Evolutionary conservation across 192 early-diverging fungal genomes (phyloP).

Genomic region (Podila horticola): DNA sequence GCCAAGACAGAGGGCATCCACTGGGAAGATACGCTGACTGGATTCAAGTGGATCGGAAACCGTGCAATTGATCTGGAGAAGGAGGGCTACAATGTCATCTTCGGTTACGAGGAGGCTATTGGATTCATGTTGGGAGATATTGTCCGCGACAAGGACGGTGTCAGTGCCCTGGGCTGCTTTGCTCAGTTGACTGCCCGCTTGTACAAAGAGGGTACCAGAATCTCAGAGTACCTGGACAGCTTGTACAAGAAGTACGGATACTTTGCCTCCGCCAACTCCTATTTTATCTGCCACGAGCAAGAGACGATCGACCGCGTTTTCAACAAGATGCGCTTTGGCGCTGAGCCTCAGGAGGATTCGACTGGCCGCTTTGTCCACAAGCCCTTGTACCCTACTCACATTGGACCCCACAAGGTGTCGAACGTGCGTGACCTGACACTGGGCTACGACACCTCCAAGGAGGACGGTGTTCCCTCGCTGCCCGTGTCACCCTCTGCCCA

Average conservation of each 20-base stretch:
- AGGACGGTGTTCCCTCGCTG: constrained; percentile 70
- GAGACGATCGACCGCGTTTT: constrained; percentile 79
- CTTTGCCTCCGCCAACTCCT: constrained; percentile 88
- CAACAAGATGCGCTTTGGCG: constrained; percentile 83
- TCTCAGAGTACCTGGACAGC: constrained; percentile 76
- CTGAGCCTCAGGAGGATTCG: constrained; percentile 33
- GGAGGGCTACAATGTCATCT: constrained; percentile 74
- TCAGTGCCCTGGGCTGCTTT: constrained; percentile 84
- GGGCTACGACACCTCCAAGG: constrained; percentile 83
- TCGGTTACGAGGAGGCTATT: constrained; percentile 96
- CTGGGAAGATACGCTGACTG: constrained; percentile 93
- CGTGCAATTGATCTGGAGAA: constrained; percentile 72
- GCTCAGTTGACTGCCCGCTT: constrained; percentile 79
- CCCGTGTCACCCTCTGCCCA: constrained; percentile 82
- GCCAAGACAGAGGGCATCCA: constrained; percentile 78
- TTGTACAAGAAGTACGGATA: constrained; percentile 84
- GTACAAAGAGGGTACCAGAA: constrained; percentile 66
- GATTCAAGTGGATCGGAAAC: constrained; percentile 97
- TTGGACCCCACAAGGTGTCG: constrained; percentile 74
- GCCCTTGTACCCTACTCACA: constrained; percentile 75
- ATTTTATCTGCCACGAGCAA: constrained; percentile 87
- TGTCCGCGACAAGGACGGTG: constrained; percentile 94
- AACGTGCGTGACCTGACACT: constrained; percentile 88
- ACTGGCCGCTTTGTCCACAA: constrained; percentile 49
- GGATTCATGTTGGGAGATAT: constrained; percentile 83